Evolutionary conservation across 1,284 basidiomycete species (phyloP).

Genomic region (Neolentinus lepideus): DNA sequence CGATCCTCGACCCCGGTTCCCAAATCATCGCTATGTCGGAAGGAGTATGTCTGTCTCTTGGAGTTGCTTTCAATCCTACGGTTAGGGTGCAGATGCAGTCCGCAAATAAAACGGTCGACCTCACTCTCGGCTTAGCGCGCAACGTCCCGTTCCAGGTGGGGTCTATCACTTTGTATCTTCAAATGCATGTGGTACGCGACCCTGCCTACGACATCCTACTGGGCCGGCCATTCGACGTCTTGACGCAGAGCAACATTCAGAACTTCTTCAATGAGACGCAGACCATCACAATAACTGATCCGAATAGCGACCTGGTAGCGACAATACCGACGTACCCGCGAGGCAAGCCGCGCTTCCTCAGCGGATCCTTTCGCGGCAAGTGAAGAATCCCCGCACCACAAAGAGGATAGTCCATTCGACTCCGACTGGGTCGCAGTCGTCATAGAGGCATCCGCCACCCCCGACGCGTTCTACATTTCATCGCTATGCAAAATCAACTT

Average conservation of each 20-base stretch:
- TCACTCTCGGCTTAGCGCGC: conserved; percentile 18
- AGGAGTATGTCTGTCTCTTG: conserved; percentile 10
- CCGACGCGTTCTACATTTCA: too few species aligned
- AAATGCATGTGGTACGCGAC: background rate
- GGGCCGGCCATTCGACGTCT: conserved; percentile 4
- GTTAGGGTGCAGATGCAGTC: conserved; percentile 16
- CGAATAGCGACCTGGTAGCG: conserved; percentile 13
- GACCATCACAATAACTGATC: conserved; percentile 18
- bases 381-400: too few species aligned
- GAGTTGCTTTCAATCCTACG: conserved; percentile 14
- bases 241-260: conserved; percentile 17
- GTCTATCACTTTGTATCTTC: background rate
- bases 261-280: conserved; percentile 16
- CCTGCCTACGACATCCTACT: background rate
- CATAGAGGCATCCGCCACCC: too few species aligned
- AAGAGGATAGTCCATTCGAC: too few species aligned
- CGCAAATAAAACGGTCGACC: conserved; percentile 18
- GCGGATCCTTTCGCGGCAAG: too few species aligned
- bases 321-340: conserved; percentile 18
- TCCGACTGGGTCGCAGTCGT: too few species aligned
- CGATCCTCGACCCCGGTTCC: conserved; percentile 18
- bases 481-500: too few species aligned
- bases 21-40: conserved; percentile 19
- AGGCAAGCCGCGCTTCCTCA: conserved; percentile 1
- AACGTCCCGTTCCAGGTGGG: background rate